phyloP scores from a whole-genome alignment of 148 eudicot species.

The Rhododendron griersonianum region DNA sequence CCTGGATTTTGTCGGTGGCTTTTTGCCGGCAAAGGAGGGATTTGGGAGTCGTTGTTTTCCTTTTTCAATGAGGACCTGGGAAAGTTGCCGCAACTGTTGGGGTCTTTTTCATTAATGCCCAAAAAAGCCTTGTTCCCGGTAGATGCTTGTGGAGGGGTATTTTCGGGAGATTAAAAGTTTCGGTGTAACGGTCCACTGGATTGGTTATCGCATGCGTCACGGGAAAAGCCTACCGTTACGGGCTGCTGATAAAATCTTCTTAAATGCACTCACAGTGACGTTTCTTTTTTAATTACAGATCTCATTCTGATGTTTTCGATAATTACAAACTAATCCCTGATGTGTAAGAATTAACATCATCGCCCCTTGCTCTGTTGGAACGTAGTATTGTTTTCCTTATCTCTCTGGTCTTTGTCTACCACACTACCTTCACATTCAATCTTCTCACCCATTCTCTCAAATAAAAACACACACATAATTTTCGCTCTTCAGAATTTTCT shows the following conservation, averaged over 20 bases:
- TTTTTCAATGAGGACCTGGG: not conserved
- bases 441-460: not conserved
- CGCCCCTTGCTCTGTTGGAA: not conserved
- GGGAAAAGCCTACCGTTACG: slow-evolving; percentile 2
- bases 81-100: not conserved
- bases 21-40: not conserved
- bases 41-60: not conserved
- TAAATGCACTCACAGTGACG: not conserved
- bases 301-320: not conserved
- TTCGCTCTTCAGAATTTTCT: no score
- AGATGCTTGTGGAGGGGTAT: not conserved
- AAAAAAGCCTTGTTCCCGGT: not conserved
- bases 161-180: not conserved
- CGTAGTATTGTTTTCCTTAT: not conserved
- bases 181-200: not conserved
- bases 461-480: not conserved
- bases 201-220: not conserved
- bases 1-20: not conserved
- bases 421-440: not conserved
- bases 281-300: not conserved
- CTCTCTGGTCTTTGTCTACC: not conserved
- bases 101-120: slow-evolving; percentile 7
- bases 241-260: not conserved
- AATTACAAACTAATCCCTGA: not conserved
- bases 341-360: not conserved